phyloP scores from a whole-genome alignment of 2,329 filamentous ascomycete genomes.

The Gnomoniopsis smithogilvyi region DNA sequence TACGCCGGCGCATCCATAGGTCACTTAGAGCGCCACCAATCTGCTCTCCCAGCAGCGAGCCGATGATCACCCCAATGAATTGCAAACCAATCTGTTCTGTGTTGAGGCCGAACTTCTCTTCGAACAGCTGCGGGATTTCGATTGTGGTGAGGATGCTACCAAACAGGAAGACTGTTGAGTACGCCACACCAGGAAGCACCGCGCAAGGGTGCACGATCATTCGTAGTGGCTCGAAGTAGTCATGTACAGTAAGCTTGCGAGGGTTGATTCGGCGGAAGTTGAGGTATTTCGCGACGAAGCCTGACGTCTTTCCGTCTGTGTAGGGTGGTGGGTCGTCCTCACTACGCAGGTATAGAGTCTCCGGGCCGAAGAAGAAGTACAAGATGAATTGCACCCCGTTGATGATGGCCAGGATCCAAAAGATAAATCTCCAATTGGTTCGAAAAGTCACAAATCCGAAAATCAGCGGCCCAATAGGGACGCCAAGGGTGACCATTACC shows the following conservation, averaged over 20 bases:
- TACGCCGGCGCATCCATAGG: slow-evolving; percentile 41
- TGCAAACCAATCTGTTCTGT: slow-evolving; percentile 54
- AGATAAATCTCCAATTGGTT: slow-evolving; percentile 24
- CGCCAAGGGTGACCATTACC: slow-evolving; percentile 18
- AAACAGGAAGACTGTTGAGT: slow-evolving; percentile 54
- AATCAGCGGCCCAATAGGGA: slow-evolving; percentile 11
- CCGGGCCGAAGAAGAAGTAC: slow-evolving; percentile 50
- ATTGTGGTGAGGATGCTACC: slow-evolving; percentile 49
- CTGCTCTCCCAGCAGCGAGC: slow-evolving; percentile 52
- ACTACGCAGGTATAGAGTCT: slow-evolving; percentile 48
- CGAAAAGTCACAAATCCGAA: slow-evolving; percentile 34
- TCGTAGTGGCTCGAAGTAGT: slow-evolving; percentile 44
- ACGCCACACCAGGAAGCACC: slow-evolving; percentile 45
- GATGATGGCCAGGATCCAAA: slow-evolving; percentile 1
- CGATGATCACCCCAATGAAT: slow-evolving; percentile 52
- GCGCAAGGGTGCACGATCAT: slow-evolving; percentile 42
- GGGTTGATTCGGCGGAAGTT: slow-evolving; percentile 45
- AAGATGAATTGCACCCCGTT: slow-evolving; percentile 52
- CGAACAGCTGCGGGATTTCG: slow-evolving; percentile 55
- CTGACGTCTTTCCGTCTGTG: slow-evolving; percentile 17
- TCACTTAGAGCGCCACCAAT: slow-evolving; percentile 49
- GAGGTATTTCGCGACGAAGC: slow-evolving; percentile 41
- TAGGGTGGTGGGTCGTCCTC: slow-evolving; percentile 19
- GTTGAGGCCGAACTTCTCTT: slow-evolving; percentile 50
- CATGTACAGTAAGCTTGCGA: slow-evolving; percentile 39